Percentiles rank a stretch among this genome's conserved stretches.
These are phyloP conservation scores for Hypoxylon intermedium DNA, from an alignment of 495 filamentous ascomycete genomes.

Conservation along the genomic window DNA sequence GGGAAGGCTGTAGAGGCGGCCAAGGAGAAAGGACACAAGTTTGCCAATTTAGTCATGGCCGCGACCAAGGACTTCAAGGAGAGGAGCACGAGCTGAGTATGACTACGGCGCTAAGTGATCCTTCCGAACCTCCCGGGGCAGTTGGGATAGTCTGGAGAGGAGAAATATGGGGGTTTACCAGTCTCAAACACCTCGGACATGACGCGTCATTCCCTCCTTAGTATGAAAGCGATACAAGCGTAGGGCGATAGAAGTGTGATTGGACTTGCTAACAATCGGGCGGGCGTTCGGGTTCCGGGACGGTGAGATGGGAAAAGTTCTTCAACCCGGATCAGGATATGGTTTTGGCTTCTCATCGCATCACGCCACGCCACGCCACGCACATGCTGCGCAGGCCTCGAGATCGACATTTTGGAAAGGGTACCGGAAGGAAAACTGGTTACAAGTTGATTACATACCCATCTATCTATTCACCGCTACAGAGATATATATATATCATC, in stretches of 20 bases:
- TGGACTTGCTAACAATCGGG: no score
- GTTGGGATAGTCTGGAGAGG: not conserved
- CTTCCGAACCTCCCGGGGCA: no score
- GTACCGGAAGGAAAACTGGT: no score
- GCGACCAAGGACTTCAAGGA: constrained; percentile 33
- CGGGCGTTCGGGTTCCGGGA: constrained; percentile 26
- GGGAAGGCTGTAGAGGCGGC: constrained; percentile 19
- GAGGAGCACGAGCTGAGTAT: constrained; percentile 11
- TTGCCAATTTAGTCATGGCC: constrained; percentile 35
- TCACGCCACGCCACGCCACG: no score
- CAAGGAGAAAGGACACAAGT: constrained; percentile 33
- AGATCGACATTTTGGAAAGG: no score
- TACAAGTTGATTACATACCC: no score
- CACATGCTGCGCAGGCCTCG: no score
- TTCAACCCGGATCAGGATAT: constrained; percentile 1
- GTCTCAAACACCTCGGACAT: constrained; percentile 9
- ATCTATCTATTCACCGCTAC: no score
- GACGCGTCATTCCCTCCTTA: constrained; percentile 21
- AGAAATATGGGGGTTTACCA: not conserved
- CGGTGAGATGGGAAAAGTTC: constrained; percentile 6
- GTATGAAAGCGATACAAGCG: no score
- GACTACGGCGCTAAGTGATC: constrained; percentile 21
- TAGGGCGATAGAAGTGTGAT: no score
- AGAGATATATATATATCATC: constrained; percentile 5
- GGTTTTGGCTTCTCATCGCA: not conserved